These are phyloP conservation scores for Cynanchum wilfordii DNA, from an alignment of 257 asterid genomes.

Conservation along the genomic window DNA sequence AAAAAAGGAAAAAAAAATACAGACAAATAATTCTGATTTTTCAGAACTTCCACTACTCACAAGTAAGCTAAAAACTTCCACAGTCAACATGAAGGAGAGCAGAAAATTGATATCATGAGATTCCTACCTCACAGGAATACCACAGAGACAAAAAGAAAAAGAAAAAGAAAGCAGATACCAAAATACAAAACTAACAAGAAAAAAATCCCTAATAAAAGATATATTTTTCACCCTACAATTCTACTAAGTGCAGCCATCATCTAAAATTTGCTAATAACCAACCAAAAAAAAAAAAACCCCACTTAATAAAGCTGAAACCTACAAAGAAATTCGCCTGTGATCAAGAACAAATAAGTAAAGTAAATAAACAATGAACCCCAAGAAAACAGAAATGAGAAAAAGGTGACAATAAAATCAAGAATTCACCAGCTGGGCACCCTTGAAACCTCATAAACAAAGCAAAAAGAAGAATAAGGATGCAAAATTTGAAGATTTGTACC, in stretches of 20 bases:
- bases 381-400: background rate
- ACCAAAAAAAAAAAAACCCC: background rate
- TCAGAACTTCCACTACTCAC: background rate
- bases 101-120: background rate
- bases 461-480: background rate
- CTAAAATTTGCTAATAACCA: background rate
- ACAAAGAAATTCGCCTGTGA: background rate
- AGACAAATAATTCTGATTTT: background rate
- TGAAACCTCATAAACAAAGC: background rate
- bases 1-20: background rate
- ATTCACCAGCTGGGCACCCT: background rate
- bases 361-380: background rate
- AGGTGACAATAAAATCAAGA: background rate
- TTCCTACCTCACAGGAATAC: background rate
- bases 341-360: no score
- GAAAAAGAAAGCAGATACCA: background rate
- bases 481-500: constrained; percentile 9
- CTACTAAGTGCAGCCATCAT: background rate
- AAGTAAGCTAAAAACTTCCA: background rate
- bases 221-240: background rate
- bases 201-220: background rate
- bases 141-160: background rate
- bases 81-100: background rate
- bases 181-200: background rate
- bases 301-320: background rate